Conservation (phyloP, 257 asterid genomes). For the Primulina tabacum region DNA sequence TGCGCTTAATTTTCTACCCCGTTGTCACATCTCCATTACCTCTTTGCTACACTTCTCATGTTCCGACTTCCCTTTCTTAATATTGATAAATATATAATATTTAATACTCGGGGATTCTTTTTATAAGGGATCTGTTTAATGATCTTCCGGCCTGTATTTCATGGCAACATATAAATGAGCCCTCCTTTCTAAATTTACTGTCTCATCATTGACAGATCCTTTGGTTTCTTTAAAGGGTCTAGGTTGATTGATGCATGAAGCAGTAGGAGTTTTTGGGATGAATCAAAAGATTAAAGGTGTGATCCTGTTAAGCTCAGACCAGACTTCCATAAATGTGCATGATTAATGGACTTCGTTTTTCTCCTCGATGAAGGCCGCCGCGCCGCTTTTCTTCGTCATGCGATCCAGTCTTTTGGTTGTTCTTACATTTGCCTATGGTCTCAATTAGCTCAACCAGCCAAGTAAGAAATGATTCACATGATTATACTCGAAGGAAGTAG, state of each 20-base stretch:
- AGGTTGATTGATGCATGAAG: not conserved
- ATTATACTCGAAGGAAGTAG: not conserved
- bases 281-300: too few relatives aligned
- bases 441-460: not conserved
- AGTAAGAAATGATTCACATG: not conserved
- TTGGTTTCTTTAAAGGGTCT: not conserved
- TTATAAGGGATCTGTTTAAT: too few relatives aligned
- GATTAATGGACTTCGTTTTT: not conserved
- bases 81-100: too few relatives aligned
- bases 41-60: not conserved
- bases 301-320: too few relatives aligned
- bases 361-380: not conserved
- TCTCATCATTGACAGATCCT: too few relatives aligned
- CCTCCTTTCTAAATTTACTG: too few relatives aligned
- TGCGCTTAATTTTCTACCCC: too few relatives aligned
- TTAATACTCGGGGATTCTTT: too few relatives aligned
- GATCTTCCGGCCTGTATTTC: too few relatives aligned
- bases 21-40: too few relatives aligned
- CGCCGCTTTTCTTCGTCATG: not conserved
- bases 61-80: not conserved
- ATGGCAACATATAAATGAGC: too few relatives aligned
- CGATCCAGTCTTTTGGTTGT: not conserved
- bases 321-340: not conserved
- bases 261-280: not conserved
- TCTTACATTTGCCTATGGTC: not conserved